Conservation (phyloP, 169 alveolate genomes). For the Plasmodium inui region DNA sequence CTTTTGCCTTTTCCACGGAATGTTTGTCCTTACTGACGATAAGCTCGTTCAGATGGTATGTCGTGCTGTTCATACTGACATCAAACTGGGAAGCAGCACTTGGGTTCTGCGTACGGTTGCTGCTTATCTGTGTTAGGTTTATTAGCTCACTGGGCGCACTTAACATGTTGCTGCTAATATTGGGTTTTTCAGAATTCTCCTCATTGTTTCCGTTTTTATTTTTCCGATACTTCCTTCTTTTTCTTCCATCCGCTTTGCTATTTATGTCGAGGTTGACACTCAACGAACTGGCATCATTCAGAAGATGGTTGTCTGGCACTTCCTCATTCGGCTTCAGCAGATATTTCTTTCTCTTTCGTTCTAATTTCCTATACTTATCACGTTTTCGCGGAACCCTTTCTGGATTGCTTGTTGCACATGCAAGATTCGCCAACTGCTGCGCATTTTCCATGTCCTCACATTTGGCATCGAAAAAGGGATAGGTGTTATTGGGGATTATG, state of each 20-base stretch:
- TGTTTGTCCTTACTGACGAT: neutral
- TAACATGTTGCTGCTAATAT: neutral
- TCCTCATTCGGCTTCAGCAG: constrained; percentile 4
- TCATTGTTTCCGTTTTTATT: constrained; percentile 9
- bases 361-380: constrained; percentile 3
- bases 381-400: neutral
- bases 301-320: neutral
- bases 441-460: neutral
- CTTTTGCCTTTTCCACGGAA: neutral
- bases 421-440: neutral
- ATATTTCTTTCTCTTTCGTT: constrained; percentile 30
- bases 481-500: neutral
- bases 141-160: neutral
- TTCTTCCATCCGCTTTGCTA: constrained; percentile 14
- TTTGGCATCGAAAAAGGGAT: neutral
- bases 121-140: neutral
- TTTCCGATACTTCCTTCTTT: constrained; percentile 19
- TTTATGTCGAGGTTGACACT: neutral
- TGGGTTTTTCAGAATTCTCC: neutral
- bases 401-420: neutral
- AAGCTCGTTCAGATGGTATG: neutral
- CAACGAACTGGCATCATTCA: neutral
- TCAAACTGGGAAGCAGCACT: neutral
- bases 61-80: neutral
- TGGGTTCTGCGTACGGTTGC: neutral